Conservation (phyloP, 495 filamentous ascomycete species). For the Aspergillus affinis region DNA sequence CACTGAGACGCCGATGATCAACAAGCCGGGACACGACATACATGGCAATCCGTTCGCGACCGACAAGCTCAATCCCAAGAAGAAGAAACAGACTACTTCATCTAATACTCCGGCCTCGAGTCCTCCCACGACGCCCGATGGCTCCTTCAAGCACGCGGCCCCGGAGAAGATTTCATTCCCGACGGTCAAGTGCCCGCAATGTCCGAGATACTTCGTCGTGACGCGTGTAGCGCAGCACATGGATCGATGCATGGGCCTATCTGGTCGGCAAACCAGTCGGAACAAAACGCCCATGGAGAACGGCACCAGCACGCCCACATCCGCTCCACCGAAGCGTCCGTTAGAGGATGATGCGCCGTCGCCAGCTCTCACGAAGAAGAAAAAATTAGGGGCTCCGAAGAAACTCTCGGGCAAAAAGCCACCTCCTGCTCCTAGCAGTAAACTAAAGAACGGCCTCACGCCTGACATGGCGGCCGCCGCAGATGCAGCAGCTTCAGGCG, state of each 20-base stretch:
- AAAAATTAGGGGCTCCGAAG: constrained; percentile 43
- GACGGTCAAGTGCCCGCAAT: constrained; percentile 68
- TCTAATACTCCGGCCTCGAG: constrained; percentile 57
- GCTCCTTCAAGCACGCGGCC: constrained; percentile 37
- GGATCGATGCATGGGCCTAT: constrained; percentile 76
- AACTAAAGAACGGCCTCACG: constrained; percentile 41
- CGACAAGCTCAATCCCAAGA: constrained; percentile 57
- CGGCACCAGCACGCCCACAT: constrained; percentile 35
- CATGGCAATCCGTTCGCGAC: constrained; percentile 75
- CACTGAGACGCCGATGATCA: constrained; percentile 70
- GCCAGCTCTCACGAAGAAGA: constrained; percentile 42
- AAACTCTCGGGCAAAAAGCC: constrained; percentile 42
- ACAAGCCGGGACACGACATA: constrained; percentile 73
- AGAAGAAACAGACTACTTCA: constrained; percentile 41
- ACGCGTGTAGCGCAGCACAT: constrained; percentile 70
- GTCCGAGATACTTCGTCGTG: constrained; percentile 59
- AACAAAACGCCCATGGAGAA: constrained; percentile 44
- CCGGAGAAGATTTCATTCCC: constrained; percentile 64
- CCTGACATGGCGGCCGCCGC: constrained; percentile 23
- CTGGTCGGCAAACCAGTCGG: constrained; percentile 65
- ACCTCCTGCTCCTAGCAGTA: constrained; percentile 36
- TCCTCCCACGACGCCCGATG: constrained; percentile 42
- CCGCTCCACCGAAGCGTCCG: constrained; percentile 40
- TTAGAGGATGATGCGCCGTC: constrained; percentile 41
- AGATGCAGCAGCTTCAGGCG: constrained; percentile 17